These are phyloP conservation scores for Fusarium denticulatum DNA, from an alignment of 2,329 filamentous ascomycete genomes.

Conservation along the genomic window DNA sequence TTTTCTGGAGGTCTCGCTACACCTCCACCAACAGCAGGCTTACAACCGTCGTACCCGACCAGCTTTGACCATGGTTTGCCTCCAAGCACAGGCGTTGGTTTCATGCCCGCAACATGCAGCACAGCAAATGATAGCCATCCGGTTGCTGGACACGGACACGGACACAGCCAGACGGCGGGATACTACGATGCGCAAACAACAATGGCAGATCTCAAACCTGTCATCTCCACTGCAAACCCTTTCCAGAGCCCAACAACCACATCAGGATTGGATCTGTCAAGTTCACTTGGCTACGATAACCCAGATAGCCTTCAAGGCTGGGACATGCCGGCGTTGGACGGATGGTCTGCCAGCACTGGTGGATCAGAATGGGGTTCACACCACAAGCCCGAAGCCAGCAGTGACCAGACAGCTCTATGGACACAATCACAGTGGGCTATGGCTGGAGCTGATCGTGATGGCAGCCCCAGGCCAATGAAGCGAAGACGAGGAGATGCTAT, in stretches of 20 bases:
- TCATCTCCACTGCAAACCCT: constrained; percentile 44
- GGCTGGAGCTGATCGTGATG: constrained; percentile 47
- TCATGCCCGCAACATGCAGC: constrained; percentile 44
- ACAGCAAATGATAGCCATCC: constrained; percentile 42
- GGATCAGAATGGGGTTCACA: constrained; percentile 48
- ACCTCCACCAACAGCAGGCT: constrained; percentile 64
- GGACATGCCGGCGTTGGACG: constrained; percentile 51
- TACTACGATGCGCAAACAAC: constrained; percentile 49
- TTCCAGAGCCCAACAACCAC: constrained; percentile 44
- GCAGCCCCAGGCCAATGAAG: constrained; percentile 52
- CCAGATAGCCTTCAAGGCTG: constrained; percentile 48
- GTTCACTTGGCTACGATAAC: constrained; percentile 50
- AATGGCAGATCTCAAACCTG: constrained; percentile 49
- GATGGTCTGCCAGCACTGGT: constrained; percentile 45
- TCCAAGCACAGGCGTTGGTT: constrained; percentile 44
- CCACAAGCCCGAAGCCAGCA: constrained; percentile 45
- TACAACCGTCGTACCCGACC: constrained; percentile 58
- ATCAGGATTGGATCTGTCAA: constrained; percentile 47
- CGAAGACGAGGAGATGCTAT: constrained; percentile 48
- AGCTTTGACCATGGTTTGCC: constrained; percentile 56
- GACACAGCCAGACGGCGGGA: constrained; percentile 36
- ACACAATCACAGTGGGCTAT: constrained; percentile 49
- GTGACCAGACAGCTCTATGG: constrained; percentile 49
- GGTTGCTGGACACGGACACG: constrained; percentile 1
- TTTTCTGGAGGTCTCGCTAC: constrained; percentile 65